These are phyloP conservation scores for Pythium rishiriense DNA, from an alignment of 352 stramenopile species.

Conservation along the genomic window DNA sequence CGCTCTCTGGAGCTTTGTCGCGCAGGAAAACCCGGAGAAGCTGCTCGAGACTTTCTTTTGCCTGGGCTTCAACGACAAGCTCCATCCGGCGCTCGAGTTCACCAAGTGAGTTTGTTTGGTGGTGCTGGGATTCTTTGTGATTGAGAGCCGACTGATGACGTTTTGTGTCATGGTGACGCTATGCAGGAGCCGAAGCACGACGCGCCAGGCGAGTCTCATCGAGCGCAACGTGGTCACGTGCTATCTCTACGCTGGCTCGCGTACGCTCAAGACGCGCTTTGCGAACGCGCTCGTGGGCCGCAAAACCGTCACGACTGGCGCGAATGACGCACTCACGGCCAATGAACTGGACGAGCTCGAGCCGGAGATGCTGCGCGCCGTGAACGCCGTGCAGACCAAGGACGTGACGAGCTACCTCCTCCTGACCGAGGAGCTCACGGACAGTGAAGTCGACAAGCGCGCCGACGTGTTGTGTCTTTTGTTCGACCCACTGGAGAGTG, in stretches of 20 bases:
- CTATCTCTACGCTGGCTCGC: conserved; percentile 55
- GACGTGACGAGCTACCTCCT: conserved; percentile 67
- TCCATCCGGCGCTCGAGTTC: conserved; percentile 62
- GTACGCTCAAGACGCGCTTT: conserved; percentile 56
- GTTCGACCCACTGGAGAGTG: conserved; percentile 53
- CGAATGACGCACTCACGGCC: not conserved
- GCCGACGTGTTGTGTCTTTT: conserved; percentile 75
- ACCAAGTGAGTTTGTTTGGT: conserved; percentile 32
- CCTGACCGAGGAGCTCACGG: conserved; percentile 62
- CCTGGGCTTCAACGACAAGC: conserved; percentile 80
- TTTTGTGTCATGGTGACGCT: not conserved
- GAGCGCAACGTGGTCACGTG: conserved; percentile 74
- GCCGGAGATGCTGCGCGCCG: conserved; percentile 49
- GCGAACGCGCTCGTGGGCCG: conserved; percentile 51
- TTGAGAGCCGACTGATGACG: not conserved
- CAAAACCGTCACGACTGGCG: conserved; percentile 24
- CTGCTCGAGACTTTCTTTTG: conserved; percentile 82
- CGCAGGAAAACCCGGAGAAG: conserved; percentile 74
- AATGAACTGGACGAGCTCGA: conserved; percentile 14
- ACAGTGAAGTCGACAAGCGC: conserved; percentile 66
- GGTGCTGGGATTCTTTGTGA: not conserved
- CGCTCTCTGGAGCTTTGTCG: conserved; percentile 70
- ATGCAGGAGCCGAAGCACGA: conserved; percentile 50
- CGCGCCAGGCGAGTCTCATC: conserved; percentile 54
- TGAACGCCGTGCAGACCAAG: conserved; percentile 50